These are phyloP conservation scores for Casuarina equisetifolia DNA, from an alignment of 306 rosid species.

Conservation along the genomic window DNA sequence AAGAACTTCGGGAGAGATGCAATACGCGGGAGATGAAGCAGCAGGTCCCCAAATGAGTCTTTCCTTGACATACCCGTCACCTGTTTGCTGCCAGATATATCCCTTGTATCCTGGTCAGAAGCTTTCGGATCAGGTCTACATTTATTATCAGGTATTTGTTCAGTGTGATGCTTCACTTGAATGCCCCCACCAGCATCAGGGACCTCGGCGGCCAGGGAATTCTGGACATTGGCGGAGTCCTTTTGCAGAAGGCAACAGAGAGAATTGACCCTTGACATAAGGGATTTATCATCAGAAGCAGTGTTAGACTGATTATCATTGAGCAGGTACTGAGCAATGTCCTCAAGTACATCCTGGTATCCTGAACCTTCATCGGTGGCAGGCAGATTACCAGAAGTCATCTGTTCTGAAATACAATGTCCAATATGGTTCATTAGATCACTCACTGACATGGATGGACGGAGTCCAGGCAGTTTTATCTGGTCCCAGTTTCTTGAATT, in stretches of 20 bases:
- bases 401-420: slow-evolving; percentile 68
- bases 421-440: slow-evolving; percentile 74
- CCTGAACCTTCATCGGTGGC: slow-evolving; percentile 47
- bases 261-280: slow-evolving; percentile 89
- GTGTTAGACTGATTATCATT: slow-evolving; percentile 63
- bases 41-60: slow-evolving; percentile 74
- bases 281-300: slow-evolving; percentile 73
- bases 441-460: slow-evolving; percentile 71
- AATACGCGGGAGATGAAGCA: slow-evolving; percentile 75
- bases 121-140: slow-evolving; percentile 30
- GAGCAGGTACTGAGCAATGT: slow-evolving; percentile 67
- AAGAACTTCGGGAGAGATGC: slow-evolving; percentile 70
- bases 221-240: slow-evolving; percentile 53
- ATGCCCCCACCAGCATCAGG: slow-evolving; percentile 34
- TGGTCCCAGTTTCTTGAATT: slow-evolving; percentile 56
- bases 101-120: slow-evolving; percentile 44
- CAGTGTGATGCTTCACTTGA: slow-evolving; percentile 30
- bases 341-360: slow-evolving; percentile 62
- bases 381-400: slow-evolving; percentile 51
- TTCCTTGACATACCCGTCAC: slow-evolving; percentile 65
- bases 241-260: slow-evolving; percentile 80
- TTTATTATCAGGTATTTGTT: slow-evolving; percentile 19
- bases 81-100: slow-evolving; percentile 43
- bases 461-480: slow-evolving; percentile 67
- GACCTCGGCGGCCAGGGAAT: slow-evolving; percentile 31